Percentiles rank a stretch among this genome's conserved stretches.
These are phyloP conservation scores for Trichoderma simmonsii DNA, from an alignment of 2,329 filamentous ascomycete genomes.

Conservation along the genomic window DNA sequence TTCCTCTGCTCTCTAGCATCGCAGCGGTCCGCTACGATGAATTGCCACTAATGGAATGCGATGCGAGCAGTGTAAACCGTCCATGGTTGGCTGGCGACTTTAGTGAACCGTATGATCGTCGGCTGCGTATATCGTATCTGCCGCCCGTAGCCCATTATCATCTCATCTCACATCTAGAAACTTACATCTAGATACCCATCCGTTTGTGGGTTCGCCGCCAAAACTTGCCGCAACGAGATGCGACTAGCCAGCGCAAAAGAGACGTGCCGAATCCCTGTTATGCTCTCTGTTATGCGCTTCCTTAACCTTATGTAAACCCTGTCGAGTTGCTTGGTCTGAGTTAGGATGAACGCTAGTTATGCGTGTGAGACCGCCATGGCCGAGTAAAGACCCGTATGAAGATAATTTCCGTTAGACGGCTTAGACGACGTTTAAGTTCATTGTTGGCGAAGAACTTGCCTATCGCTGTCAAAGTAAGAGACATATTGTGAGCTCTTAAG, in stretches of 20 bases:
- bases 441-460: neutral
- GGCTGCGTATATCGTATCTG: neutral
- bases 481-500: neutral
- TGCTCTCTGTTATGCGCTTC: neutral
- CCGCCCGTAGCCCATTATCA: neutral
- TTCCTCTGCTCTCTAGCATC: neutral
- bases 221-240: neutral
- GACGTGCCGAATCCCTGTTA: neutral
- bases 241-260: neutral
- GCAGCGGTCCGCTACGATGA: neutral
- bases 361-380: neutral
- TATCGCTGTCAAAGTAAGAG: neutral
- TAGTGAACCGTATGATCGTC: neutral
- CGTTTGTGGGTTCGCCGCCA: neutral
- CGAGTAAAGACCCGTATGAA: neutral
- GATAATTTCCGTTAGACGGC: neutral
- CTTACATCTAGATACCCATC: neutral
- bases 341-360: neutral
- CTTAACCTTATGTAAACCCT: conserved; percentile 2
- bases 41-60: neutral
- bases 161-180: neutral
- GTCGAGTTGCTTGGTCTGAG: neutral
- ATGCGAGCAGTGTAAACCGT: neutral
- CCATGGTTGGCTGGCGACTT: neutral
- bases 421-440: neutral